Evolutionary conservation across 768 basidiomycete species (phyloP).

Genomic region (Hirschioporus abietinus): DNA sequence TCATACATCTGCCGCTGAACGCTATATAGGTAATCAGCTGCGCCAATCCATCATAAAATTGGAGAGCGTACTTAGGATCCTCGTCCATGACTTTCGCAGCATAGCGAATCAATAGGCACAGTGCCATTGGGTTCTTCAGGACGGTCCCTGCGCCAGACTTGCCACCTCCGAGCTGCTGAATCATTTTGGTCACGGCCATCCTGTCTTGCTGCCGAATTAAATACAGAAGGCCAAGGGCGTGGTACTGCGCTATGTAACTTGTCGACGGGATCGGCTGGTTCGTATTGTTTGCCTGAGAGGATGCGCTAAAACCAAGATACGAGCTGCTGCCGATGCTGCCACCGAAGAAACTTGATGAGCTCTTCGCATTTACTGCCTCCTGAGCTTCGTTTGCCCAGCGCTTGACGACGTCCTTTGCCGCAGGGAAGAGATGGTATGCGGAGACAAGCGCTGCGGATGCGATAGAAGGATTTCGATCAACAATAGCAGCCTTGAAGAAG

Average conservation of each 20-base stretch:
- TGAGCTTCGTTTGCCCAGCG: slow-evolving; percentile 99
- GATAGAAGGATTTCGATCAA: slow-evolving; percentile 93
- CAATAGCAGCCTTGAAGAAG: slow-evolving; percentile 99
- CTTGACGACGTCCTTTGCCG: slow-evolving; percentile 92
- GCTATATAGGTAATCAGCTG: slow-evolving; percentile 35
- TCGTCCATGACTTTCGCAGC: slow-evolving; percentile 99
- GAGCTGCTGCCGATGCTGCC: slow-evolving; percentile 38
- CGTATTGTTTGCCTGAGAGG: slow-evolving; percentile 43
- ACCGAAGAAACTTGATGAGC: slow-evolving; percentile 64
- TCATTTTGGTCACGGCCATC: slow-evolving; percentile 99
- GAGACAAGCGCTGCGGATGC: slow-evolving; percentile 96
- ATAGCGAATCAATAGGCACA: slow-evolving; percentile 98
- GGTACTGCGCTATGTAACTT: slow-evolving; percentile 95
- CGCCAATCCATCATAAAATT: not conserved
- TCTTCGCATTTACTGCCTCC: slow-evolving; percentile 90
- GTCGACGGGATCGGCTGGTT: slow-evolving; percentile 81
- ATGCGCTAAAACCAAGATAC: slow-evolving; percentile 72
- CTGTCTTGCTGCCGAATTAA: slow-evolving; percentile 95
- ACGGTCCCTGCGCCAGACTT: slow-evolving; percentile 79
- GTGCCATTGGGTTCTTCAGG: slow-evolving; percentile 92
- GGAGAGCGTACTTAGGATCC: slow-evolving; percentile 83
- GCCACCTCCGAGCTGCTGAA: slow-evolving; percentile 91
- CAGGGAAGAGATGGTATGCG: slow-evolving; percentile 92
- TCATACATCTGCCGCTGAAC: slow-evolving; percentile 91
- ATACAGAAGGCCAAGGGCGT: slow-evolving; percentile 90